Evolutionary conservation across 306 rosid species (phyloP).

Genomic region (Trifolium fragiferum): DNA sequence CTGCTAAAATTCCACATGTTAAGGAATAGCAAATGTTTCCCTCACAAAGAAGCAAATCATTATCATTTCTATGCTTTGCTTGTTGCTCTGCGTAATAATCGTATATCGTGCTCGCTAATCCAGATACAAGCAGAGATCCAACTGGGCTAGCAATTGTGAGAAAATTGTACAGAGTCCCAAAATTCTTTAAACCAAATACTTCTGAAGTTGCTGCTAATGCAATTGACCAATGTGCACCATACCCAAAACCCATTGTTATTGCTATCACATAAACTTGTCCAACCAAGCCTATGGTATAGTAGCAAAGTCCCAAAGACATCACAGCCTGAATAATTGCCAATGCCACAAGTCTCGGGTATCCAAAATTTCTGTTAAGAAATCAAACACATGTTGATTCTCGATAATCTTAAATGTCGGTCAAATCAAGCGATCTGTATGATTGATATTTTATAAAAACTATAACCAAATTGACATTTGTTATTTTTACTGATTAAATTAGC

Average conservation of each 20-base stretch:
- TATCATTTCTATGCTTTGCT: conserved; percentile 16
- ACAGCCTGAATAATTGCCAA: conserved; percentile 44
- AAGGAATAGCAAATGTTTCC: conserved; percentile 72
- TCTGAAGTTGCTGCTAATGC: conserved; percentile 52
- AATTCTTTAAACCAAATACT: conserved; percentile 74
- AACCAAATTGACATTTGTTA: neutral
- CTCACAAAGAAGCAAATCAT: conserved; percentile 53
- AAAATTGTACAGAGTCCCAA: conserved; percentile 76
- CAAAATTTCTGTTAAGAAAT: conserved; percentile 40
- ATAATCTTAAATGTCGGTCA: neutral
- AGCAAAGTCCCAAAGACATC: conserved; percentile 51
- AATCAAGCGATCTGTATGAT: no score
- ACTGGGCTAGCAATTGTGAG: conserved; percentile 65
- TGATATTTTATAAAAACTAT: no score
- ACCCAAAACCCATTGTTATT: conserved; percentile 53
- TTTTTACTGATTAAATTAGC: no score
- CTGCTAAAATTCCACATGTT: conserved; percentile 65
- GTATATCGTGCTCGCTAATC: conserved; percentile 64
- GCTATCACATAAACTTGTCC: conserved; percentile 54
- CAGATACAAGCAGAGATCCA: conserved; percentile 74
- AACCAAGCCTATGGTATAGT: conserved; percentile 45
- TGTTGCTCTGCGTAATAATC: conserved; percentile 75
- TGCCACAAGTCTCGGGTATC: conserved; percentile 50
- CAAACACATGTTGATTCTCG: neutral
- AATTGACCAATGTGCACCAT: conserved; percentile 60